Conservation (phyloP, 352 stramenopile genomes). For the Phytophthora constricta region DNA sequence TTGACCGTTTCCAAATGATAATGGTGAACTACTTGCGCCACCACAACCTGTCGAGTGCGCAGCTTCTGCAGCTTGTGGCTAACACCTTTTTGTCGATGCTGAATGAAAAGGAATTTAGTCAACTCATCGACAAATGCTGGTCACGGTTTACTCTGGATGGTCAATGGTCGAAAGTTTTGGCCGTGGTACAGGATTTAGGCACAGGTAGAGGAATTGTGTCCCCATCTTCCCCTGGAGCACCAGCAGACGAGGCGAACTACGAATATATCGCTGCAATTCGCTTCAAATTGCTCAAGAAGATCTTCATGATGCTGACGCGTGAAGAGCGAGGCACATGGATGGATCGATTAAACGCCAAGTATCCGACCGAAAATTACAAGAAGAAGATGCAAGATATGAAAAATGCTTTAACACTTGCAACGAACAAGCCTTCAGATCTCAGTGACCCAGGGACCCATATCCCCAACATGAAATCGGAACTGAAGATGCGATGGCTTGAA, state of each 20-base stretch:
- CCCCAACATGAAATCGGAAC: conserved; percentile 48
- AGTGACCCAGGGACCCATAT: conserved; percentile 46
- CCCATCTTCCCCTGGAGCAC: neutral
- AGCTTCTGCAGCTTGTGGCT: conserved; percentile 54
- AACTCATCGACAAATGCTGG: conserved; percentile 52
- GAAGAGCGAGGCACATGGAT: conserved; percentile 62
- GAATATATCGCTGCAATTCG: conserved; percentile 42
- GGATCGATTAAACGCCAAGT: conserved; percentile 56
- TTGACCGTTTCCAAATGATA: conserved; percentile 68
- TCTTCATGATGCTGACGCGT: conserved; percentile 60
- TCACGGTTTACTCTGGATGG: conserved; percentile 40
- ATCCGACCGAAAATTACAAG: conserved; percentile 49
- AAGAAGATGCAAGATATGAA: conserved; percentile 36
- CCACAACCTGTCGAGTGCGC: conserved; percentile 49
- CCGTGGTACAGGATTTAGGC: conserved; percentile 50
- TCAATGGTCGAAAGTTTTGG: conserved; percentile 56
- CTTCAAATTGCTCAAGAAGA: conserved; percentile 56
- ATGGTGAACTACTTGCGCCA: conserved; percentile 68
- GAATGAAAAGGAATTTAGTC: conserved; percentile 47
- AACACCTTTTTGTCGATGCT: conserved; percentile 55
- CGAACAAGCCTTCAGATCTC: conserved; percentile 22
- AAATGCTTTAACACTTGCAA: conserved; percentile 7
- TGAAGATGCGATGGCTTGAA: conserved; percentile 74
- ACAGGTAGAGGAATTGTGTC: conserved; percentile 7
- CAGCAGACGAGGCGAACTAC: conserved; percentile 18